Base-by-base conservation (phyloP, 768 basidiomycete genomes). In the Boletus insuetus region DNA sequence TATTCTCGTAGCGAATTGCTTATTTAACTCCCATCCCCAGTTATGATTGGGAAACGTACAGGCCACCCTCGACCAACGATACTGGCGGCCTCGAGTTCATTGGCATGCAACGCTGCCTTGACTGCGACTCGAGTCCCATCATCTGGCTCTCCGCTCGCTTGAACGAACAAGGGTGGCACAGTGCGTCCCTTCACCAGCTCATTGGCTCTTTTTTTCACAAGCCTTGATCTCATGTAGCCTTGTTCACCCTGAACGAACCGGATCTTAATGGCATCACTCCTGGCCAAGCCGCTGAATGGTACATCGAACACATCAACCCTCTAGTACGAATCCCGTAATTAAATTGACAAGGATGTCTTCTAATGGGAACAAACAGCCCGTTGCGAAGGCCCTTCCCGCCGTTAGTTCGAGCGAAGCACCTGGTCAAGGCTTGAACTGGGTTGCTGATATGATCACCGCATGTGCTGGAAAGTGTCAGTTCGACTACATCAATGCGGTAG, bases 321-420 rank as follows among this genome's bases (percentile, higher is more conserved):
- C 40, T 75, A 56, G 71, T 74, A 60, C 31, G 69, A 24, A 41
- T 13, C 22, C 2, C 1, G 17, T 48, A 16, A 20, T 31, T 13
- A 22, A 16, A 42, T 34, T 20, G 6, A 11, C n/a, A 20, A 11
- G 43, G 29, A 40, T n/a, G 11, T 24, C 16, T 1, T 6, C 34
- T 58, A 2, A 60, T 10, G 10, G 4, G 14, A 49, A 44, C 3
- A 24, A 46, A 32, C 42, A 74, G 73, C 9, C 66, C 0, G 70
- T 75, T 39, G 71, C 72, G 65, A 75, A 73, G 51, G 74, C 74
- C 2, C 69, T 75, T 31, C 74, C 74, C 8, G 68, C 74, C 0
- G 66, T 75, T 7, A 69, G 72, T 12, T 71, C 74, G 19, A 73
- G 72, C n/a, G 50, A 52, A 16, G 35, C 49, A 7, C 17, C 73